Evolutionary conservation across 768 basidiomycete species (phyloP), one percentile per base, ranked within the genome.

Genomic region (Amanita rubescens): DNA sequence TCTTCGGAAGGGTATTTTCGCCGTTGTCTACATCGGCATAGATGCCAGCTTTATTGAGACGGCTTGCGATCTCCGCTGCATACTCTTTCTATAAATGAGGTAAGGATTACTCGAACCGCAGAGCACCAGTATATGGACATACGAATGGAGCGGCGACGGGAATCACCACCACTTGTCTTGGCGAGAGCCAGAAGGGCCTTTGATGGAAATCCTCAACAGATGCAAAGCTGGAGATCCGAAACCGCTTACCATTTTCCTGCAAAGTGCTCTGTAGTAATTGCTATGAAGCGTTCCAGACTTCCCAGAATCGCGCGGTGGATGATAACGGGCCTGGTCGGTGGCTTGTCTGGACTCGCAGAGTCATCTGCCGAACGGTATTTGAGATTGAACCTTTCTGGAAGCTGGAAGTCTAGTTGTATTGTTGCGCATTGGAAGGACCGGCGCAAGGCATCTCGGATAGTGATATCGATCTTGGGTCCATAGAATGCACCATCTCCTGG

Each of bases 401-500:
- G 81, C 69, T 99, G 93, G 82, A 97, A 99, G 73, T 98, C 95
- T 55, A 99, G 88, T 71, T 98, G 90, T 68, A 98, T 97, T 2
- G 96, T 98, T 37, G 94, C 96, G 63, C 95, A 98, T 69, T 99
- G 96, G 84, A 93, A 95, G 20, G 92, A 91, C 43, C 96, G 84
- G 34, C 78, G 82, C 20, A 98, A 76, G 0, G 96, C 94, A 62
- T 99, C 96, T 22, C 84, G 81, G 65, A 98, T 88, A 55, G 89
- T 92, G 72, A 99, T 95, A 70, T 98, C 96, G 63, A 97, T 95
- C 76, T 98, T 98, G 58, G 96, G 96, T 0, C 96, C 96, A 71
- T 99, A 99, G 80, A 99, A 99, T 9, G 96, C 96, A 47, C 96
- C 96, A 63, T 99, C 96, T 42, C 94, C 95, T 8, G 90, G 90